Evolutionary conservation across 2,329 filamentous ascomycete genomes (phyloP).

Genomic region (Fusarium decemcellulare): DNA sequence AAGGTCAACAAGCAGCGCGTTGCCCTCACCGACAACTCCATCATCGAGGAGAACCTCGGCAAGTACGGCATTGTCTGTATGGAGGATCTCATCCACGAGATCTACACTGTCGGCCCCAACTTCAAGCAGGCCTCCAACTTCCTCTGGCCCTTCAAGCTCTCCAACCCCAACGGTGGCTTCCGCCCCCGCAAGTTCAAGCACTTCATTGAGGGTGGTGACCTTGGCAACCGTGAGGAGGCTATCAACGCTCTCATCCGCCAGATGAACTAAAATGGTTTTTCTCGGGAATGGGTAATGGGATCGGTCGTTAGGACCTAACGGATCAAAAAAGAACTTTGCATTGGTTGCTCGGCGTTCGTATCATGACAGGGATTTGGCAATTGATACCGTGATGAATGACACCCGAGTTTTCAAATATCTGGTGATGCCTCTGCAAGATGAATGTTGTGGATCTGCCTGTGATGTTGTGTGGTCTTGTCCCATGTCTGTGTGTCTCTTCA

Average conservation of each 20-base stretch:
- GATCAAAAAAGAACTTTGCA: constrained; percentile 52
- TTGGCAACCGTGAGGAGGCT: constrained; percentile 98
- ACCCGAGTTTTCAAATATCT: constrained; percentile 53
- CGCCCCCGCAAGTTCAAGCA: constrained; percentile 98
- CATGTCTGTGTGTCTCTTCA: too few relatives aligned
- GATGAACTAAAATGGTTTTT: constrained; percentile 84
- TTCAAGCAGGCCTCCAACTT: constrained; percentile 99
- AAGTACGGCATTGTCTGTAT: constrained; percentile 99
- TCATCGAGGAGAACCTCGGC: constrained; percentile 96
- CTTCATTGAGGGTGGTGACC: constrained; percentile 98
- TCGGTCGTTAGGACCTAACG: constrained; percentile 46
- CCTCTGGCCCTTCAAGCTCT: constrained; percentile 99
- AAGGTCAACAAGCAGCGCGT: constrained; percentile 99
- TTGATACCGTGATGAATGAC: constrained; percentile 59
- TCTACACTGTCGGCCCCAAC: constrained; percentile 98
- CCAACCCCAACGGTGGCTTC: constrained; percentile 98
- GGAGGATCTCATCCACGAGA: constrained; percentile 99
- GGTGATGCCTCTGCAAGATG: constrained; percentile 35
- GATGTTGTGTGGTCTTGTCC: not conserved
- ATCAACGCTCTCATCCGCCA: constrained; percentile 97
- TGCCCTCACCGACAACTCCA: constrained; percentile 95
- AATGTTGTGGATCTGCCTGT: not conserved
- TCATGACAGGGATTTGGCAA: constrained; percentile 56
- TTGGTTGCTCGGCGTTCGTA: constrained; percentile 58
- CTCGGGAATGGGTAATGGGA: constrained; percentile 41